Evolutionary conservation across 345 rosid genomes (phyloP).

Genomic region (Salix koriyanagi): DNA sequence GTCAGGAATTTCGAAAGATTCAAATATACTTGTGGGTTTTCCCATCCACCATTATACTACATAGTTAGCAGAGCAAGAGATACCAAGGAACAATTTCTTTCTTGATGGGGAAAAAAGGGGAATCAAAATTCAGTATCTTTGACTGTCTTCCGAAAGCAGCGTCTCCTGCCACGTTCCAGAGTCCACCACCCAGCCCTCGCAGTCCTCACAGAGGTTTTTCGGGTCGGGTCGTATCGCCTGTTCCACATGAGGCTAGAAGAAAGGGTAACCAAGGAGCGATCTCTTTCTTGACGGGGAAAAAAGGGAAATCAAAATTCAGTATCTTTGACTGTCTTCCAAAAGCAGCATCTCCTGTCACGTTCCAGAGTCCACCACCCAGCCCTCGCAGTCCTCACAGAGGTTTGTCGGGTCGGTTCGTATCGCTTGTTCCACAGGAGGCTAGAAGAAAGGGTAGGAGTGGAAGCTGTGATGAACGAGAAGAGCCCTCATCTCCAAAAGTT

Average conservation of each 20-base stretch:
- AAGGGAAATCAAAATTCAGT: constrained; percentile 1
- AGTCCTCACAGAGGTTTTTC: too few relatives aligned
- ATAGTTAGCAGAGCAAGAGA: neutral
- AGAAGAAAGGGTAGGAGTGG: constrained; percentile 22
- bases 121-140: constrained; percentile 3
- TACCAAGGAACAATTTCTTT: neutral
- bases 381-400: constrained; percentile 14
- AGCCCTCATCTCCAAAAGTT: constrained; percentile 39
- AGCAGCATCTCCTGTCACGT: constrained; percentile 20
- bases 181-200: constrained; percentile 32
- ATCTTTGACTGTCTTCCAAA: constrained; percentile 16
- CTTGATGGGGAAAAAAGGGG: constrained; percentile 12
- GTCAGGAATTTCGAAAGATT: neutral
- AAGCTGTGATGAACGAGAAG: constrained; percentile 35
- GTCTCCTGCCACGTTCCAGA: constrained; percentile 18
- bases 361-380: constrained; percentile 30
- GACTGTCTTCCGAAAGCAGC: constrained; percentile 22
- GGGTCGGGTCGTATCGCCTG: too few relatives aligned
- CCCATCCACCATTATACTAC: too few relatives aligned
- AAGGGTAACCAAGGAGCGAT: neutral
- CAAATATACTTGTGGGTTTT: neutral
- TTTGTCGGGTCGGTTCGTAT: neutral
- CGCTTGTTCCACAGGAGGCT: constrained; percentile 35
- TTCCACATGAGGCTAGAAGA: neutral
- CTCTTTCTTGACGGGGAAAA: constrained; percentile 10